These are phyloP conservation scores for Zangia roseola DNA, from an alignment of 768 basidiomycete genomes.

Conservation along the genomic window DNA sequence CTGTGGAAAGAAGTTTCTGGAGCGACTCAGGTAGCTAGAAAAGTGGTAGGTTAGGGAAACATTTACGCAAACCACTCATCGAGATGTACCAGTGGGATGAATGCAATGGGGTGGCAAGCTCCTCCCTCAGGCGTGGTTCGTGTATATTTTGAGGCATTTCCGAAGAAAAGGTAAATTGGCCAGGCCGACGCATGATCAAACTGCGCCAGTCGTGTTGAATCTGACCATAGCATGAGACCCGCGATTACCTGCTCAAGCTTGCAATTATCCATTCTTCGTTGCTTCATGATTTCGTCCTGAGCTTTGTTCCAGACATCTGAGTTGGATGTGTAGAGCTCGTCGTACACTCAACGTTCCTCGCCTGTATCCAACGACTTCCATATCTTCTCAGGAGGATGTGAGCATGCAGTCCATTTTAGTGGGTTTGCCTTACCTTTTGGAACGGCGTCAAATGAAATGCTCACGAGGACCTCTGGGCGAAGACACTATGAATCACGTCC, in stretches of 20 bases:
- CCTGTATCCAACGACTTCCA: neutral
- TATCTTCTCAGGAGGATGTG: neutral
- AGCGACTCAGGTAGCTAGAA: neutral
- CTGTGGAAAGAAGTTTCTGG: neutral
- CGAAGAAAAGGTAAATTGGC: slow-evolving; percentile 24
- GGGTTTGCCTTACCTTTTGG: slow-evolving; percentile 9
- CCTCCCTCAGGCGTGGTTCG: neutral
- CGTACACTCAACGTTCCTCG: neutral
- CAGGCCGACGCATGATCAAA: slow-evolving; percentile 18
- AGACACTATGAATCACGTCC: slow-evolving; percentile 5
- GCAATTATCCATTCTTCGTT: slow-evolving; percentile 7
- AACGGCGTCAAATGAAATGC: slow-evolving; percentile 26
- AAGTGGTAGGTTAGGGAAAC: too few species aligned
- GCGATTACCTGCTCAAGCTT: slow-evolving; percentile 14
- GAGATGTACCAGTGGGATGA: slow-evolving; percentile 15
- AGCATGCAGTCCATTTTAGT: neutral
- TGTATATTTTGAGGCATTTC: slow-evolving; percentile 22
- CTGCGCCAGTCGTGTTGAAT: slow-evolving; percentile 7
- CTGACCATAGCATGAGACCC: slow-evolving; percentile 18
- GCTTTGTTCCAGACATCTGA: neutral
- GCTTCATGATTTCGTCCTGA: slow-evolving; percentile 14
- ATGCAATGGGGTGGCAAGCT: slow-evolving; percentile 22
- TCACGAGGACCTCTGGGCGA: slow-evolving; percentile 4
- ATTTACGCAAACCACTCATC: too few species aligned
- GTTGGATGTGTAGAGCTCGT: neutral